Conservation (phyloP, 371 early-diverging fungal species). For the Zancudomyces culisetae region DNA sequence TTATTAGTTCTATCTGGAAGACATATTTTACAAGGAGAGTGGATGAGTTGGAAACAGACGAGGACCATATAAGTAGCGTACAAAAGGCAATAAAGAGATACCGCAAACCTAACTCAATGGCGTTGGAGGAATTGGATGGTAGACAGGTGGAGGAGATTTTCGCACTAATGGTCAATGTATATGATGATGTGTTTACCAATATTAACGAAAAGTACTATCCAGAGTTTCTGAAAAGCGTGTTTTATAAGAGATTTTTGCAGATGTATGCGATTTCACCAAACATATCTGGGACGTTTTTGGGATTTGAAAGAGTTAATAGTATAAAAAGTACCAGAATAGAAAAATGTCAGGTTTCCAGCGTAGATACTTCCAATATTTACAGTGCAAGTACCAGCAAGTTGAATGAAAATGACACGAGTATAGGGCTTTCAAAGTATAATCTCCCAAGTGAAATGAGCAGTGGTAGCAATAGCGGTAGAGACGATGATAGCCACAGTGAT, state of each 20-base stretch:
- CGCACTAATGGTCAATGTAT: slow-evolving; percentile 24
- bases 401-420: too few relatives aligned
- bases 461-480: too few relatives aligned
- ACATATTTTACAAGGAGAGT: slow-evolving; percentile 37
- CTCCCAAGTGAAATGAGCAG: too few relatives aligned
- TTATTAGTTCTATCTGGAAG: slow-evolving; percentile 31
- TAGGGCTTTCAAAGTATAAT: too few relatives aligned
- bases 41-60: slow-evolving; percentile 16
- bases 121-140: slow-evolving; percentile 2
- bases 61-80: slow-evolving; percentile 10
- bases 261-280: slow-evolving; percentile 27
- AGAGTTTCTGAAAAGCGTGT: slow-evolving; percentile 37
- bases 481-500: too few relatives aligned
- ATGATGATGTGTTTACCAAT: slow-evolving; percentile 35
- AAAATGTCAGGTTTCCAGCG: too few relatives aligned
- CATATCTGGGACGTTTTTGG: not conserved
- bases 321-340: too few relatives aligned
- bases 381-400: too few relatives aligned
- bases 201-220: slow-evolving; percentile 42
- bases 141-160: slow-evolving; percentile 14
- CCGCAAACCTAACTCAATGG: slow-evolving; percentile 4
- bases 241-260: slow-evolving; percentile 42
- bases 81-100: slow-evolving; percentile 16
- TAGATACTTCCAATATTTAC: too few relatives aligned
- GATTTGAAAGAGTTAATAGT: too few relatives aligned